Percentiles rank a stretch among this genome's conserved stretches.
These are phyloP conservation scores for Nemania bipapillata DNA, from an alignment of 2,329 filamentous ascomycete species.

Conservation along the genomic window DNA sequence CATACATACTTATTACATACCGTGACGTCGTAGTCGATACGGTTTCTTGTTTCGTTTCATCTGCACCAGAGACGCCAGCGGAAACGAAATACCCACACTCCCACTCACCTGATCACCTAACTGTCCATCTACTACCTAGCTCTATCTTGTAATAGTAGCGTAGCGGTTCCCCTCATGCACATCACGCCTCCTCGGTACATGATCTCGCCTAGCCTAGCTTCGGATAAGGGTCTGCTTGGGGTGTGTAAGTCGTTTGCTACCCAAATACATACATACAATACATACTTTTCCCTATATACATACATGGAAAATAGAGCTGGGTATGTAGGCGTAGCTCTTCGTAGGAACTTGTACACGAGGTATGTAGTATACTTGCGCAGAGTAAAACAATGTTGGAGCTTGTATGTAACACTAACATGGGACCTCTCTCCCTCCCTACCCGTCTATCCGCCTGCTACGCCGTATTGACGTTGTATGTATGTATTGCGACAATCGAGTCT, in stretches of 20 bases:
- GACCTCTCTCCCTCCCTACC: no score
- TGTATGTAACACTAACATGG: neutral
- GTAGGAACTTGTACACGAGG: neutral
- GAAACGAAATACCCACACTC: slow-evolving; percentile 15
- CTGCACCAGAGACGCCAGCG: neutral
- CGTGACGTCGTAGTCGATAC: slow-evolving; percentile 22
- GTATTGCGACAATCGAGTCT: neutral
- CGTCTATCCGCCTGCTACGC: neutral
- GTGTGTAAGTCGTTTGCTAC: neutral
- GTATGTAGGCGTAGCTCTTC: neutral
- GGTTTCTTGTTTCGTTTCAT: slow-evolving; percentile 27
- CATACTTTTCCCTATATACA: no score
- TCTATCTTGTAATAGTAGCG: slow-evolving; percentile 3
- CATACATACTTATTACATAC: no score
- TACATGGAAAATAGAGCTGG: no score
- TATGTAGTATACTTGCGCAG: neutral
- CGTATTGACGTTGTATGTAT: neutral
- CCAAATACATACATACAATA: no score
- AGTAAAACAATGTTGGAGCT: neutral
- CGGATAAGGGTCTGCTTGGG: neutral
- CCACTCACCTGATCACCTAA: slow-evolving; percentile 16
- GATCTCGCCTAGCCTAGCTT: slow-evolving; percentile 1
- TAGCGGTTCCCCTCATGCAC: slow-evolving; percentile 9
- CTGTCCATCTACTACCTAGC: slow-evolving; percentile 15
- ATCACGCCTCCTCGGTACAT: slow-evolving; percentile 21